These are phyloP conservation scores for Alloteropsis angusta DNA, from an alignment of 202 grass and related monocot genomes.

Conservation along the genomic window DNA sequence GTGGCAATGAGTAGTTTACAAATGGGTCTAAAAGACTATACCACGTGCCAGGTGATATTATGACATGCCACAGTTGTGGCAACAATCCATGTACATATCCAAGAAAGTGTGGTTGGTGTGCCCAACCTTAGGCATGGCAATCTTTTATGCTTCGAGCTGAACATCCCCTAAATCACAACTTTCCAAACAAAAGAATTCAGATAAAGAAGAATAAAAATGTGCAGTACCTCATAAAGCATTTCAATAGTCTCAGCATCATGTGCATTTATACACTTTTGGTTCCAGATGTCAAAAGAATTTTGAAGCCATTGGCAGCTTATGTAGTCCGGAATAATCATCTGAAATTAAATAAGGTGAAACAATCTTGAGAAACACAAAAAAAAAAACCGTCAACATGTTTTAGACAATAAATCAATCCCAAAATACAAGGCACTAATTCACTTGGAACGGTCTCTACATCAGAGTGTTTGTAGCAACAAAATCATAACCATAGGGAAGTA, in stretches of 20 bases:
- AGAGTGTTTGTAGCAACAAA: not conserved
- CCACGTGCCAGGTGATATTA: not conserved
- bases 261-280: constrained; percentile 50
- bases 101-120: not conserved
- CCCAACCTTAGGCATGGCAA: not conserved
- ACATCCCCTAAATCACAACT: not conserved
- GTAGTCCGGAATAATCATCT: constrained; percentile 93
- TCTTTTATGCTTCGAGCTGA: not conserved
- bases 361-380: constrained; percentile 17
- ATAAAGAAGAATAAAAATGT: constrained; percentile 9
- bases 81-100: not conserved
- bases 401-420: not conserved
- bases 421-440: not conserved
- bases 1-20: not conserved
- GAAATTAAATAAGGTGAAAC: constrained; percentile 45
- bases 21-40: not conserved
- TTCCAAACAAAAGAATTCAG: not conserved
- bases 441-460: not conserved
- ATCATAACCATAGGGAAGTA: not conserved
- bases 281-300: constrained; percentile 55
- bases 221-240: constrained; percentile 69
- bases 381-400: not conserved
- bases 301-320: constrained; percentile 53
- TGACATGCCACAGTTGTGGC: not conserved
- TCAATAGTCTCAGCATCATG: constrained; percentile 60